phyloP scores from a whole-genome alignment of 371 early-diverging fungal species.

The Mortierella sp. region DNA sequence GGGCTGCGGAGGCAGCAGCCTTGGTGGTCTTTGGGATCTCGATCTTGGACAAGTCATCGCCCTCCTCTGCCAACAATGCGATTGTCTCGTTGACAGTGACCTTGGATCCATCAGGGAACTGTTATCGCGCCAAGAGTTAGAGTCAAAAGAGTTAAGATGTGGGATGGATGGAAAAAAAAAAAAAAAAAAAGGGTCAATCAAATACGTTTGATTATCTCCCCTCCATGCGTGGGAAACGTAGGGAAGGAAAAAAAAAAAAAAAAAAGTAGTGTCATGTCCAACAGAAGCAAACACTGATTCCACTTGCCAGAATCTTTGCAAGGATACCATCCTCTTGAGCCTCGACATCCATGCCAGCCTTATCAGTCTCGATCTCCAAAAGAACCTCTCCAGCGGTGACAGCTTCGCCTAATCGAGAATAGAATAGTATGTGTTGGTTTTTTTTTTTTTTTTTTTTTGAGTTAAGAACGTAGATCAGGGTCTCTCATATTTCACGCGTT shows the following conservation, averaged over 20 bases:
- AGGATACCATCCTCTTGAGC: constrained; percentile 94
- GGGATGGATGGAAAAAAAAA: background rate
- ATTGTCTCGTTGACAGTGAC: constrained; percentile 78
- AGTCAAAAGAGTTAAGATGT: background rate
- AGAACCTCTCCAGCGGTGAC: constrained; percentile 90
- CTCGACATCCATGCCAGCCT: constrained; percentile 98
- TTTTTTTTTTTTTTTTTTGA: background rate
- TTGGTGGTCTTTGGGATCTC: constrained; percentile 62
- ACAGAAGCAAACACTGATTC: background rate
- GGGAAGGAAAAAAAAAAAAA: constrained; percentile 1
- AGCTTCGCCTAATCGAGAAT: constrained; percentile 74
- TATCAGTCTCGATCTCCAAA: constrained; percentile 95
- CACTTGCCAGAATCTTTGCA: constrained; percentile 86
- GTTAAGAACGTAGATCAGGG: too few species aligned
- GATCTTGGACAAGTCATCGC: constrained; percentile 85
- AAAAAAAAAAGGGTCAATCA: background rate
- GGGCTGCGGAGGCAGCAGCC: constrained; percentile 42
- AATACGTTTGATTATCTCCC: too few species aligned
- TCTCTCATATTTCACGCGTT: too few species aligned
- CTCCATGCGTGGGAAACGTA: constrained; percentile 23
- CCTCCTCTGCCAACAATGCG: constrained; percentile 90
- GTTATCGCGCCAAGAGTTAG: constrained; percentile 33
- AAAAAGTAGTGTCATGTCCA: background rate
- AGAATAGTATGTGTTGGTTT: background rate
- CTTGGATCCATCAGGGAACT: constrained; percentile 69